phyloP scores from a whole-genome alignment of 345 rosid genomes.

The Salix purpurea region DNA sequence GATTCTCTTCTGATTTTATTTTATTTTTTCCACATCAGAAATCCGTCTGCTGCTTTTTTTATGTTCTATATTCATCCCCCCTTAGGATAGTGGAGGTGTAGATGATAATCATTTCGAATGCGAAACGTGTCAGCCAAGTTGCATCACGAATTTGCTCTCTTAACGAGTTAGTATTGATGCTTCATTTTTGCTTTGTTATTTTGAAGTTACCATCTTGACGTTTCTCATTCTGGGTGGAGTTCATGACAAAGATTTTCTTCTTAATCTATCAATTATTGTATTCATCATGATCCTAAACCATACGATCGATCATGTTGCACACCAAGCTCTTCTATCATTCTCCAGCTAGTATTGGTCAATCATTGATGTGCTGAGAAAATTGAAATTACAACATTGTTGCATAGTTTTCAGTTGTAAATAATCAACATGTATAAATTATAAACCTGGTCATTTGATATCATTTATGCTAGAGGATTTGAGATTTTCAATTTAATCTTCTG shows the following conservation, averaged over 20 bases:
- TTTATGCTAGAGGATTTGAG: no score
- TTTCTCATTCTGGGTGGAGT: background rate
- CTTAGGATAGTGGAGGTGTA: background rate
- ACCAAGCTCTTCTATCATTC: background rate
- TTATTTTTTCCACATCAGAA: no score
- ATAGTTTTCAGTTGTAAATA: no score
- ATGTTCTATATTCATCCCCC: conserved; percentile 25
- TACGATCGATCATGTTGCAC: background rate
- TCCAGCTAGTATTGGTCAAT: background rate
- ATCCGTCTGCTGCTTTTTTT: background rate
- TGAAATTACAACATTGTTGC: no score
- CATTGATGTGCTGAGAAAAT: no score
- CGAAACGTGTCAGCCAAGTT: conserved; percentile 14
- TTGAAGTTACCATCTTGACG: background rate
- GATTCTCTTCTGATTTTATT: background rate
- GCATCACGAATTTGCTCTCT: conserved; percentile 2
- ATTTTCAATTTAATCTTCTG: no score
- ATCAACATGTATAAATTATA: no score
- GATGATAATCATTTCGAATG: conserved; percentile 16
- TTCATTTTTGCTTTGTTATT: background rate
- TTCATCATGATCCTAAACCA: background rate
- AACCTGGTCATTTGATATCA: no score
- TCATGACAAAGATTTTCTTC: background rate
- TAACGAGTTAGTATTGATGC: background rate
- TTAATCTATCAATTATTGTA: background rate